Evolutionary conservation across 73 alveolate species (phyloP).

Genomic region (Halteria grandinella): DNA sequence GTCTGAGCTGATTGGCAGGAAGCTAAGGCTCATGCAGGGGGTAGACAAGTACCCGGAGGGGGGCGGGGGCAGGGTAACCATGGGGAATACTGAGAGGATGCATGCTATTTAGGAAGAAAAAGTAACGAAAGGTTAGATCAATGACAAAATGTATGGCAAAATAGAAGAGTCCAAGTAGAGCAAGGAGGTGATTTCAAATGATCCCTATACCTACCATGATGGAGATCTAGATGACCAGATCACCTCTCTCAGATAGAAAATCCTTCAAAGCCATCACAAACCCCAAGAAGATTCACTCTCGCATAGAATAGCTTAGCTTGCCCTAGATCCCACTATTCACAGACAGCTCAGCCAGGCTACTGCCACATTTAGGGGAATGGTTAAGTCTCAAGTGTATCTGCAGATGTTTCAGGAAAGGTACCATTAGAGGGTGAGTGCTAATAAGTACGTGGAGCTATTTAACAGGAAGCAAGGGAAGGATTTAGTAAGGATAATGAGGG

Average conservation of each 20-base stretch:
- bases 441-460: not conserved
- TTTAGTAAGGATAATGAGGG: not conserved
- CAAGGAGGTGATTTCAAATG: not conserved
- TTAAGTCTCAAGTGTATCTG: not conserved
- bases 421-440: not conserved
- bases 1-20: not conserved
- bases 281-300: conserved; percentile 6
- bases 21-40: not conserved
- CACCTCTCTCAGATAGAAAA: too few species aligned
- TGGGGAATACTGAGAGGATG: too few species aligned
- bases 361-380: not conserved
- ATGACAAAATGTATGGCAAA: not conserved
- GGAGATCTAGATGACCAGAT: not conserved
- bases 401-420: not conserved
- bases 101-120: not conserved
- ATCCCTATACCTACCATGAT: not conserved
- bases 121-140: not conserved
- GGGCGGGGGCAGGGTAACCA: too few species aligned
- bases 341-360: not conserved
- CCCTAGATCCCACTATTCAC: not conserved
- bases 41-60: not conserved
- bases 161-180: not conserved
- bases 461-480: not conserved
- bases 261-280: too few species aligned
- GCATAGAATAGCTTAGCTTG: not conserved